Conservation (phyloP, 495 filamentous ascomycete genomes). For the Daldinia concentrica region DNA sequence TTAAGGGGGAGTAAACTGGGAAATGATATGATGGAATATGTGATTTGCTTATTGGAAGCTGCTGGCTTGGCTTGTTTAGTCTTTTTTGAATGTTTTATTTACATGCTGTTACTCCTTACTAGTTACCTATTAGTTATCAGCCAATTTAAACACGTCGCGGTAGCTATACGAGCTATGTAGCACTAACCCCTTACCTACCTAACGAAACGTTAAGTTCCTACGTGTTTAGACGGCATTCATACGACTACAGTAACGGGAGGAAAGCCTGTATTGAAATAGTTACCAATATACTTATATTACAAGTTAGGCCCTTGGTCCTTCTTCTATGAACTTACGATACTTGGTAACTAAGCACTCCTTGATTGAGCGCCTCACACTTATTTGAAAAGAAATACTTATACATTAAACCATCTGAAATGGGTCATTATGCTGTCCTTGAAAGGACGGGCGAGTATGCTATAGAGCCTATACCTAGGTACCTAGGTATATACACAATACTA, state of each 20-base stretch:
- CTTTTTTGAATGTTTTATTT: not conserved
- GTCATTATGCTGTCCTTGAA: not conserved
- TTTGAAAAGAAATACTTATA: too few species aligned
- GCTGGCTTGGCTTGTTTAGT: not conserved
- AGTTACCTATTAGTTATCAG: not conserved
- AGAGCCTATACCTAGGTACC: not conserved
- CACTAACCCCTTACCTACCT: too few species aligned
- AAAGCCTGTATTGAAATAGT: too few species aligned
- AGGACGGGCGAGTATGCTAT: not conserved
- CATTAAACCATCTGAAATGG: not conserved
- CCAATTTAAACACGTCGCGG: not conserved
- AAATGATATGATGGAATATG: not conserved
- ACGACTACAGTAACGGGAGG: too few species aligned
- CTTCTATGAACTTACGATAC: too few species aligned
- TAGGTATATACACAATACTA: not conserved
- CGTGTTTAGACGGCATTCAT: too few species aligned
- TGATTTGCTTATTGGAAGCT: not conserved
- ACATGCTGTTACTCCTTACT: not conserved
- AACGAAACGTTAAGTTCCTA: too few species aligned
- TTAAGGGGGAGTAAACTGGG: too few species aligned
- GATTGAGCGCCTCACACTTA: too few species aligned
- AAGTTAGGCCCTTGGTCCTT: too few species aligned
- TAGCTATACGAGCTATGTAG: not conserved
- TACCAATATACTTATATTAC: too few species aligned
- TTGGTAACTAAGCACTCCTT: too few species aligned